Base-by-base conservation (phyloP, 2,329 filamentous ascomycete genomes). In the Trichoderma cornu-damae region DNA sequence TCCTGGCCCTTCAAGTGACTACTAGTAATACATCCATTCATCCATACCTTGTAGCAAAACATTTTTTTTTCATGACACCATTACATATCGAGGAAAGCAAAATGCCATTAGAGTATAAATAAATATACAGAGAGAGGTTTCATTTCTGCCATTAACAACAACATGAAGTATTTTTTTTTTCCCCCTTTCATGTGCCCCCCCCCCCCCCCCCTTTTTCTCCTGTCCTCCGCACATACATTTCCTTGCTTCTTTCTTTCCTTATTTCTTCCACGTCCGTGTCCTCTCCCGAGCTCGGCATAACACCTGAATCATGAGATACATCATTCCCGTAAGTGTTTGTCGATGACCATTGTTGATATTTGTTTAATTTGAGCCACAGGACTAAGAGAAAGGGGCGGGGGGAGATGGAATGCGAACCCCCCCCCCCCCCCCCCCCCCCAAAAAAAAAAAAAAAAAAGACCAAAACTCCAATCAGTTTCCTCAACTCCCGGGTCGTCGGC, bases 51-150 rank as follows among this genome's bases (percentile, higher is more conserved):
- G n/a, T n/a, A n/a, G n/a, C 48, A 50, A 42, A n/a, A 26, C 32
- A 18, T 37, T 14, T 24, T 16, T 46, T 18, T 53, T 40, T 11
- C n/a, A n/a, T 48, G 49, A 53, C 56, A 58, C 34, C 48, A n/a
- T 50, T 43, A 48, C 40, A 58, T 34, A 48, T 52, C 43, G 46
- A 26, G 37, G 30, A 32, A 38, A 37, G 30, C 38, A 56, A 56
- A 40, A 56, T 56, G 57, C 38, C 57, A 59, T 59, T 59, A 56
- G 35, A 44, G 43, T 59, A 44, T 37, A 56, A 55, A 56, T 57
- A 32, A 55, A 56, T 57, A 32, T 59, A 59, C 57, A 59, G 44
- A 59, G 22, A 30, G 24, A 43, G 44, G 35, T 47, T 59, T 56
- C 57, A 57, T 57, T 57, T 44, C 57, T 56, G 46, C n/a, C 38